Evolutionary conservation across 805 yeast genomes (phyloP), one percentile per base, ranked within the genome.

Genomic region (Wickerhamiella parazyma): DNA sequence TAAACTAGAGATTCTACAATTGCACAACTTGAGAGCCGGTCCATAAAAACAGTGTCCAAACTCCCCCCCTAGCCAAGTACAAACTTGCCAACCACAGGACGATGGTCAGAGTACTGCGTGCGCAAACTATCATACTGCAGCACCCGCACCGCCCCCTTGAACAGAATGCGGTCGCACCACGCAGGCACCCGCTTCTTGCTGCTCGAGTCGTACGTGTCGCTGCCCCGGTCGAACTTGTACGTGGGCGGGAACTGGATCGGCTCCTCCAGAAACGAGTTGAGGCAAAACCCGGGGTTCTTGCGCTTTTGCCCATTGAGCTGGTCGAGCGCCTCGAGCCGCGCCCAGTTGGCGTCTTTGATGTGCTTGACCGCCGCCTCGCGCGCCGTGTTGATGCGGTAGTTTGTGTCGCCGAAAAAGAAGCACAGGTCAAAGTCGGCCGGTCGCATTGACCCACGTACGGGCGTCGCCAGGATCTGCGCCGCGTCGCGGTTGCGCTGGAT

Each of bases 181-280:
- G 98, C 93, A 1, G 98, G 99, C 10, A 83, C 77, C 49, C 99
- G 73, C 60, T 77, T 78, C 61, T 91, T 91, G 55, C 89, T 97
- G 33, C 93, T 78, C 0, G 94, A 73, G 59, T 91, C 99, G 58
- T 87, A 91, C 2, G 57, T 62, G 38, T 72, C 73, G 0, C 94
- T 80, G 4, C 94, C 93, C 39, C 83, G 80, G 57, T 91, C 94
- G 59, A 80, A 91, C 58, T 91, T 91, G 63, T 91, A 91, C 0
- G 99, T 91, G 5, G 99, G 99, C 6, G 80, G 71, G 55, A 91
- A 89, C 16, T 64, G 66, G 36, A 91, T 80, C 41, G 74, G 80
- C 68, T 76, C 74, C 62, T 91, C 99, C 49, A 76, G 73, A 59
- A 79, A 91, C 51, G 74, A 78, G 0, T 93, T 84, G 51, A 89